Conservation (phyloP, 164 flowering plant species). For the Stephania cephalantha region DNA sequence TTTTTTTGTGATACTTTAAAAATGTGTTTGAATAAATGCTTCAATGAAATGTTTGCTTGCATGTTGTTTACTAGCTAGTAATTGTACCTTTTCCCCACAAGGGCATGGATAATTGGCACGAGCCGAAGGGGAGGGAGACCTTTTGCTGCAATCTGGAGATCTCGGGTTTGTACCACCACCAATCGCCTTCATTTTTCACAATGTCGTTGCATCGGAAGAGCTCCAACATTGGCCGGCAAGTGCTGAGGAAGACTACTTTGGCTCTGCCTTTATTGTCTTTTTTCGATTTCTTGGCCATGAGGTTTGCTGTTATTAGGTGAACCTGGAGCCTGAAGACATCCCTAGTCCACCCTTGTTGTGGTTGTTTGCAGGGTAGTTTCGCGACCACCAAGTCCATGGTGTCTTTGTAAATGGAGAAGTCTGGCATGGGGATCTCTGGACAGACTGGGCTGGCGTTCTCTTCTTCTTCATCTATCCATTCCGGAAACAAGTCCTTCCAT, state of each 20-base stretch:
- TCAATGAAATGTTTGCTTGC: too few species aligned
- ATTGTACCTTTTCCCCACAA: constrained; percentile 64
- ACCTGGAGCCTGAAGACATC: constrained; percentile 72
- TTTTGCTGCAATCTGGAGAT: constrained; percentile 49
- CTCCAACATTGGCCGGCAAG: constrained; percentile 88
- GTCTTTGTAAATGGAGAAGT: constrained; percentile 20
- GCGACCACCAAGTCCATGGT: constrained; percentile 61
- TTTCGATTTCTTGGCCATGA: constrained; percentile 57
- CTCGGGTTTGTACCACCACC: constrained; percentile 70
- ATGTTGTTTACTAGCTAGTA: too few species aligned
- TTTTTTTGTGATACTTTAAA: too few species aligned
- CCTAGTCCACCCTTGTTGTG: constrained; percentile 61
- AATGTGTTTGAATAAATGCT: too few species aligned
- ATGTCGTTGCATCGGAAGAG: constrained; percentile 72
- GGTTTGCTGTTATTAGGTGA: constrained; percentile 57
- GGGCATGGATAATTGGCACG: constrained; percentile 75
- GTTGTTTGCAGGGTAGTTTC: constrained; percentile 60
- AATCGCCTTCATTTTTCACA: constrained; percentile 54
- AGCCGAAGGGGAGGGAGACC: constrained; percentile 72
- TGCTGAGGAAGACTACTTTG: constrained; percentile 56
- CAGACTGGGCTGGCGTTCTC: constrained; percentile 58
- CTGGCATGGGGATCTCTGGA: constrained; percentile 89
- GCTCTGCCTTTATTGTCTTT: constrained; percentile 34
- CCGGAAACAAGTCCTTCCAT: constrained; percentile 84
- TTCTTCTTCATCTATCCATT: constrained; percentile 97